These are phyloP conservation scores for Fraxinus albicans DNA, from an alignment of 305 asterid genomes.

Conservation along the genomic window DNA sequence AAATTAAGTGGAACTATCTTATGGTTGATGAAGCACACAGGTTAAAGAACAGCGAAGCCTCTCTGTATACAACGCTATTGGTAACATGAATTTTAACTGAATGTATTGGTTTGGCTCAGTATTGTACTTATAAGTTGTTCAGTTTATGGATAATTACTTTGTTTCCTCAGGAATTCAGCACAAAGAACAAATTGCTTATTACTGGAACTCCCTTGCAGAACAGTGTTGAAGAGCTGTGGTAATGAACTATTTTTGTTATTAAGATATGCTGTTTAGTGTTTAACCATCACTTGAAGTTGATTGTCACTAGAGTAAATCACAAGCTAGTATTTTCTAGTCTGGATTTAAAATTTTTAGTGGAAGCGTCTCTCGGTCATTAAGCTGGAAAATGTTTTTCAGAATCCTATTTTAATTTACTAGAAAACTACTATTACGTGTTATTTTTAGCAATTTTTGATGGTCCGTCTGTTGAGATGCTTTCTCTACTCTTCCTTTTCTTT, in stretches of 20 bases:
- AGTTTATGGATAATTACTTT: conserved; percentile 17
- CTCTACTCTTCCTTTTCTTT: background rate
- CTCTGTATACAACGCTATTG: conserved; percentile 72
- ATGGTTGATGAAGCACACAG: conserved; percentile 99
- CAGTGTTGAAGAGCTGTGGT: conserved; percentile 99
- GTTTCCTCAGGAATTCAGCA: conserved; percentile 79
- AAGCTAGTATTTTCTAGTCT: background rate
- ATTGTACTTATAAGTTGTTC: conserved; percentile 18
- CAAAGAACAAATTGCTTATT: conserved; percentile 94
- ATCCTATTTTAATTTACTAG: background rate
- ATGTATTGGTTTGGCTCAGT: conserved; percentile 7
- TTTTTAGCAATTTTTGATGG: background rate
- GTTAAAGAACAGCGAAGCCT: conserved; percentile 98
- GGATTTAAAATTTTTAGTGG: background rate
- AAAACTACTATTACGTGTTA: background rate
- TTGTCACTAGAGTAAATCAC: background rate
- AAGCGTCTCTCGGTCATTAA: background rate
- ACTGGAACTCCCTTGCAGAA: conserved; percentile 99
- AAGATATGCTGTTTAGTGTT: conserved; percentile 11
- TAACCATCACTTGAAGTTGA: conserved; percentile 6
- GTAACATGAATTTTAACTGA: conserved; percentile 42
- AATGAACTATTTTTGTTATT: conserved; percentile 22
- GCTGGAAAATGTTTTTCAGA: background rate
- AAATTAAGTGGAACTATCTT: conserved; percentile 96
- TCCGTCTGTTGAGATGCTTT: background rate